A percentile compares a stretch with the other conserved stretches of the same genome.
These are phyloP conservation scores for Picochlorum sp. DNA, from an alignment of 139 green algal genomes.

Conservation along the genomic window DNA sequence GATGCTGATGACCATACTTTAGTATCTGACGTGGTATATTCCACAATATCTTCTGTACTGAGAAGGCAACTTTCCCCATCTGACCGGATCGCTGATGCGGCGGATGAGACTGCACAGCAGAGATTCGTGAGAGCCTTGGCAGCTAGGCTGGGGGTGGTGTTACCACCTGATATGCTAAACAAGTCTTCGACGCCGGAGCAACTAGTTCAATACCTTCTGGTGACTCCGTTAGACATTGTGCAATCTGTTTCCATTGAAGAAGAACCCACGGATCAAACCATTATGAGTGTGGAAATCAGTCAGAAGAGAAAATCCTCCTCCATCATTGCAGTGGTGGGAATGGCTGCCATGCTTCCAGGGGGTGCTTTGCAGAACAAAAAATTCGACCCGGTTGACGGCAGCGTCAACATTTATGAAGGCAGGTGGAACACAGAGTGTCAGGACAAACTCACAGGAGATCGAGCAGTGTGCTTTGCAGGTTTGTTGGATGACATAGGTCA, in stretches of 20 bases:
- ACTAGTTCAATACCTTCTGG: neutral
- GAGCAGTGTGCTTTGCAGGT: constrained; percentile 35
- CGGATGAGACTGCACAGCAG: neutral
- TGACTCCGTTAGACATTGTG: neutral
- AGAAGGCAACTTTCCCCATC: neutral
- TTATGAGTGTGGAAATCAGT: neutral
- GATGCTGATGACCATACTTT: neutral
- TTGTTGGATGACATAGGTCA: constrained; percentile 49
- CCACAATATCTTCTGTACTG: constrained; percentile 2
- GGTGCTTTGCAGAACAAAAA: neutral
- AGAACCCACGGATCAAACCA: neutral
- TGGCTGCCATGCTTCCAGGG: constrained; percentile 1
- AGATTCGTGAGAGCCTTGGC: constrained; percentile 2
- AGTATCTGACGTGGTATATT: neutral
- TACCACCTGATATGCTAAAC: constrained; percentile 2
- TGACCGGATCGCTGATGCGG: neutral
- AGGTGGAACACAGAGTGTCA: constrained; percentile 5
- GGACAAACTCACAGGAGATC: constrained; percentile 5
- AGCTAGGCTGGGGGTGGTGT: constrained; percentile 5
- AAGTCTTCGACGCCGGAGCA: neutral
- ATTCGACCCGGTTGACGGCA: neutral
- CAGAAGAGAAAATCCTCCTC: neutral
- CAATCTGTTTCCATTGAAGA: neutral
- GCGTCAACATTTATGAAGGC: neutral
- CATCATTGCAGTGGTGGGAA: neutral